Conservation (phyloP, 2,329 filamentous ascomycete genomes). For the Tolypocladium sp. region DNA sequence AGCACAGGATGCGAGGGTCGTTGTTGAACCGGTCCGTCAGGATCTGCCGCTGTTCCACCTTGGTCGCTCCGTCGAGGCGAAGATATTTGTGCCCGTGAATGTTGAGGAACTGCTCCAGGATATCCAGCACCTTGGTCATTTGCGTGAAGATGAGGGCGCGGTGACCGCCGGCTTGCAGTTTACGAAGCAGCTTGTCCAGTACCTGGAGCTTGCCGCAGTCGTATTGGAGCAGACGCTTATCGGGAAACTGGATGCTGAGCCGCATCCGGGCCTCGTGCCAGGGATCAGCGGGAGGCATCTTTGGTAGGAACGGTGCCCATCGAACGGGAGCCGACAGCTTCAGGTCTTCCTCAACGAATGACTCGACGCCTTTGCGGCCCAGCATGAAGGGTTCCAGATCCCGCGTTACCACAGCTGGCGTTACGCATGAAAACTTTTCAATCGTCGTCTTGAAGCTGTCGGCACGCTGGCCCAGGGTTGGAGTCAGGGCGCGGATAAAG, state of each 20-base stretch:
- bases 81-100: constrained; percentile 97
- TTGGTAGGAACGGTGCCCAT: constrained; percentile 47
- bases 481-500: constrained; percentile 57
- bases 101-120: constrained; percentile 94
- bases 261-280: constrained; percentile 93
- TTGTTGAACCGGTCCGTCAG: constrained; percentile 96
- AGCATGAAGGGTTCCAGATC: constrained; percentile 64
- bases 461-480: constrained; percentile 64
- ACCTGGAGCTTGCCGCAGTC: constrained; percentile 95
- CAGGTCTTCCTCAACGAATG: constrained; percentile 48
- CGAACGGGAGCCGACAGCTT: constrained; percentile 47
- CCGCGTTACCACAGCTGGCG: constrained; percentile 75
- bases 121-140: constrained; percentile 98
- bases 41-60: constrained; percentile 90
- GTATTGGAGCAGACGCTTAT: constrained; percentile 92
- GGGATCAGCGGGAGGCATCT: constrained; percentile 57
- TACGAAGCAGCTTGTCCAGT: constrained; percentile 75
- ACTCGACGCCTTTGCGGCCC: constrained; percentile 47
- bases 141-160: constrained; percentile 97
- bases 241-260: constrained; percentile 90
- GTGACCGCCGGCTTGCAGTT: constrained; percentile 81
- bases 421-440: constrained; percentile 85
- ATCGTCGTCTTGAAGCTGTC: constrained; percentile 65
- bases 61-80: constrained; percentile 90
- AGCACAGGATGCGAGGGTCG: constrained; percentile 83